phyloP scores from a whole-genome alignment of 164 flowering plant species.

The Vitis rupestris region DNA sequence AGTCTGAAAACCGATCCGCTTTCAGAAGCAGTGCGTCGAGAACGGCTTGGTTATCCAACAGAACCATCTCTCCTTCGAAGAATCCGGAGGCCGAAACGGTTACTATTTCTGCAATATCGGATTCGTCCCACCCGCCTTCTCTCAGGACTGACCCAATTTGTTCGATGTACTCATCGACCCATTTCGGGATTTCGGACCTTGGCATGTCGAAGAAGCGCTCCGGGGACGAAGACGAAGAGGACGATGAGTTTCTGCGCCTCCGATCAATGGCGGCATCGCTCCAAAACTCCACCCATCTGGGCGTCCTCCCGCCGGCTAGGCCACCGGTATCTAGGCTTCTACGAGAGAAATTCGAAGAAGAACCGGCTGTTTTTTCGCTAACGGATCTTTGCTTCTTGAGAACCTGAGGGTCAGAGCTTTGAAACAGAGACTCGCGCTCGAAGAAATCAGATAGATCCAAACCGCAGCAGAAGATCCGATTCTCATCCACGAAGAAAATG shows the following conservation, averaged over 20 bases:
- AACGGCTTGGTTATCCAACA: constrained; percentile 74
- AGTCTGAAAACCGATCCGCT: constrained; percentile 74
- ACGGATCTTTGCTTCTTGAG: constrained; percentile 50
- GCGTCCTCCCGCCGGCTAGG: constrained; percentile 41
- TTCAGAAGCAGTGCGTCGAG: constrained; percentile 72
- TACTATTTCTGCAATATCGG: constrained; percentile 72
- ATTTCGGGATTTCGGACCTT: constrained; percentile 45
- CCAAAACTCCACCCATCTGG: constrained; percentile 99
- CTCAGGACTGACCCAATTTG: constrained; percentile 71
- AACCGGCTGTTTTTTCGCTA: constrained; percentile 35
- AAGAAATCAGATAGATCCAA: constrained; percentile 85
- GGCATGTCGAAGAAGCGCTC: constrained; percentile 57
- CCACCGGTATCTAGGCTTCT: constrained; percentile 52
- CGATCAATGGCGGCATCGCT: constrained; percentile 77
- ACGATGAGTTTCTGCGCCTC: constrained; percentile 57
- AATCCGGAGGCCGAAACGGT: constrained; percentile 71
- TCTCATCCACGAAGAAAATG: constrained; percentile 83
- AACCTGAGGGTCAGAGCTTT: constrained; percentile 21
- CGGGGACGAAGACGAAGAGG: constrained; percentile 59
- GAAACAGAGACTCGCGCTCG: constrained; percentile 63
- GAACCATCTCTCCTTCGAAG: constrained; percentile 63
- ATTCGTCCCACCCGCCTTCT: constrained; percentile 90
- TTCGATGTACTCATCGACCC: constrained; percentile 76
- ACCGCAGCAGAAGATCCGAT: constrained; percentile 73
- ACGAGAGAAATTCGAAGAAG: constrained; percentile 44